Conservation (phyloP, 2,329 filamentous ascomycete genomes). For the Aureobasidium lini region DNA sequence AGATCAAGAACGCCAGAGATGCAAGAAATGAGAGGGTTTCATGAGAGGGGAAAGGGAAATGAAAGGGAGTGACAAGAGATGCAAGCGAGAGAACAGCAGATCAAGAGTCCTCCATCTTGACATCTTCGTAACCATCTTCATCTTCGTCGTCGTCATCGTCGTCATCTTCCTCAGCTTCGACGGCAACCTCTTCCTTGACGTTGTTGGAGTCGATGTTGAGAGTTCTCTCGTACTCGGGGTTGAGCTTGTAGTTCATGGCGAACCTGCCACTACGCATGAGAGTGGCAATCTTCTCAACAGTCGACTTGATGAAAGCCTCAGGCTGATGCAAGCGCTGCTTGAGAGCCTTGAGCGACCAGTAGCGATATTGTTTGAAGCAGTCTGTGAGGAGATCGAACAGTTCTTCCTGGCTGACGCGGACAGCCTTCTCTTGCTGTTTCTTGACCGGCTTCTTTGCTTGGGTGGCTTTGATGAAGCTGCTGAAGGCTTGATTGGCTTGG, state of each 20-base stretch:
- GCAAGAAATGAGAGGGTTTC: neutral
- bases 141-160: conserved; percentile 43
- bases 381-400: conserved; percentile 78
- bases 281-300: conserved; percentile 72
- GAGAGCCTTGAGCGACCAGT: conserved; percentile 89
- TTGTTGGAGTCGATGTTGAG: conserved; percentile 44
- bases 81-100: neutral
- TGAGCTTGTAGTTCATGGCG: conserved; percentile 77
- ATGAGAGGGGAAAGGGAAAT: neutral
- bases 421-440: conserved; percentile 68
- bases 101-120: conserved; percentile 22
- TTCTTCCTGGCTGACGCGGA: conserved; percentile 82
- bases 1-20: neutral
- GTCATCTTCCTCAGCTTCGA: conserved; percentile 31
- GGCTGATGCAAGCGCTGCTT: conserved; percentile 74
- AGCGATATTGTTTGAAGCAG: conserved; percentile 77
- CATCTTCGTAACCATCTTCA: conserved; percentile 42
- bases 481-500: conserved; percentile 25
- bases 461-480: conserved; percentile 29
- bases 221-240: conserved; percentile 56
- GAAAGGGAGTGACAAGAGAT: neutral
- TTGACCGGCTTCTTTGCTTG: conserved; percentile 28
- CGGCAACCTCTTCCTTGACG: conserved; percentile 44
- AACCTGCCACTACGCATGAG: conserved; percentile 78
- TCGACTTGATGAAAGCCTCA: conserved; percentile 84